Conservation (phyloP, 495 filamentous ascomycete genomes). For the Trichoderma parareesei region DNA sequence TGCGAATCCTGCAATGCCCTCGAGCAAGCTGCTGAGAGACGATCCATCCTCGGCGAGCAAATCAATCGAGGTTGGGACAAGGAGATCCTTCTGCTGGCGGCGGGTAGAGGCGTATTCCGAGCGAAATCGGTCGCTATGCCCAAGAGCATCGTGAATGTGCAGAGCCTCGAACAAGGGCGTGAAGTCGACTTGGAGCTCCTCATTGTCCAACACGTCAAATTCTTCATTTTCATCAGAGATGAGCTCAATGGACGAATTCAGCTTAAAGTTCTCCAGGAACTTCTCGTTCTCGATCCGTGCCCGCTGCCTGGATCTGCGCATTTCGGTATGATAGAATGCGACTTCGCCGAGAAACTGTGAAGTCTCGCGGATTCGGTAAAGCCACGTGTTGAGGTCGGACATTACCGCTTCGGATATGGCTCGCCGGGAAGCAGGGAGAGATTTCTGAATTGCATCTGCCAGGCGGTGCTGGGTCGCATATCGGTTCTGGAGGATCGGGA, state of each 20-base stretch:
- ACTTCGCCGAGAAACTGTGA: slow-evolving; percentile 93
- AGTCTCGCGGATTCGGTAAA: slow-evolving; percentile 92
- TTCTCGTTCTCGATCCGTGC: slow-evolving; percentile 63
- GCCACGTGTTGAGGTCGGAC: slow-evolving; percentile 94
- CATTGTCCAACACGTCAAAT: slow-evolving; percentile 88
- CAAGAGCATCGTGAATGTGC: slow-evolving; percentile 93
- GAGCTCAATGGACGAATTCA: slow-evolving; percentile 93
- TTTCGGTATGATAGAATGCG: slow-evolving; percentile 90
- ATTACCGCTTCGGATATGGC: slow-evolving; percentile 94
- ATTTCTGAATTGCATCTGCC: slow-evolving; percentile 90
- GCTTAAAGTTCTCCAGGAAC: slow-evolving; percentile 70
- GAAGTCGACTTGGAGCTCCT: slow-evolving; percentile 89
- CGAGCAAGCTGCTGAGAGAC: slow-evolving; percentile 75
- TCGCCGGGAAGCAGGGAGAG: slow-evolving; percentile 84
- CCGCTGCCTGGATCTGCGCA: slow-evolving; percentile 76
- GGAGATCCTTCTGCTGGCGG: slow-evolving; percentile 81
- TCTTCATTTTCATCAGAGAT: slow-evolving; percentile 93
- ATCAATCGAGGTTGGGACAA: slow-evolving; percentile 66
- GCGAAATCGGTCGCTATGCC: slow-evolving; percentile 83
- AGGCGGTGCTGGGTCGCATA: slow-evolving; percentile 91
- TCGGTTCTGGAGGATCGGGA: slow-evolving; percentile 52
- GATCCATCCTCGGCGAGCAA: slow-evolving; percentile 66
- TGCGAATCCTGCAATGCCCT: slow-evolving; percentile 91
- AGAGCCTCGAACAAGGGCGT: slow-evolving; percentile 90
- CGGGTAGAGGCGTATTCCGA: slow-evolving; percentile 85